Evolutionary conservation across 208 protist species (phyloP).

Genomic region (Acanthamoeba triangularis): DNA sequence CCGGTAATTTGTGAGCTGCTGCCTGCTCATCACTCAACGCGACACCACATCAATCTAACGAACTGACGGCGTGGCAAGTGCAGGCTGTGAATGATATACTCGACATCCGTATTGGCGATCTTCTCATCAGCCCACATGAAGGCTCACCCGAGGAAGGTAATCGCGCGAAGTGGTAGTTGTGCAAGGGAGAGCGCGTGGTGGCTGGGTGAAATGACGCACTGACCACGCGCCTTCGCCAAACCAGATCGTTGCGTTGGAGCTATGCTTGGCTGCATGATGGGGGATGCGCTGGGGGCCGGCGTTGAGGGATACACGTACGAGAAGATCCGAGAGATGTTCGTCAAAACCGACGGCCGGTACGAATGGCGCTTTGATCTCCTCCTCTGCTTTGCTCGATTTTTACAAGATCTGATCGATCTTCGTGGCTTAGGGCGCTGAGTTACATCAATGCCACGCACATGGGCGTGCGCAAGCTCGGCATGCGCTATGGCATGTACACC

Average conservation of each 20-base stretch:
- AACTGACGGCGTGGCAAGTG: neutral
- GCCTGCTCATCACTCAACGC: neutral
- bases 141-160: neutral
- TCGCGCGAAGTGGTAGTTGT: neutral
- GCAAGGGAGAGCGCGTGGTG: neutral
- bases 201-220: neutral
- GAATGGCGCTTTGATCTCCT: neutral
- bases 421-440: neutral
- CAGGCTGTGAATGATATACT: neutral
- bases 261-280: conserved; percentile 61
- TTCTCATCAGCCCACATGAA: neutral
- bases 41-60: neutral
- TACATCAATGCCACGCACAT: conserved; percentile 49
- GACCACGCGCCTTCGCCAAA: neutral
- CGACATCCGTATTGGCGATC: neutral
- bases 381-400: too few species aligned
- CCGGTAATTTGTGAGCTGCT: neutral
- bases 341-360: conserved; percentile 1
- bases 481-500: conserved; percentile 42
- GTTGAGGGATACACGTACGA: conserved; percentile 23
- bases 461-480: conserved; percentile 32
- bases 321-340: neutral
- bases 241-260: conserved; percentile 48
- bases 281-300: neutral
- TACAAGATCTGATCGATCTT: neutral